Base-by-base conservation (phyloP, 805 yeast genomes). In the Lachancea fermentati region DNA sequence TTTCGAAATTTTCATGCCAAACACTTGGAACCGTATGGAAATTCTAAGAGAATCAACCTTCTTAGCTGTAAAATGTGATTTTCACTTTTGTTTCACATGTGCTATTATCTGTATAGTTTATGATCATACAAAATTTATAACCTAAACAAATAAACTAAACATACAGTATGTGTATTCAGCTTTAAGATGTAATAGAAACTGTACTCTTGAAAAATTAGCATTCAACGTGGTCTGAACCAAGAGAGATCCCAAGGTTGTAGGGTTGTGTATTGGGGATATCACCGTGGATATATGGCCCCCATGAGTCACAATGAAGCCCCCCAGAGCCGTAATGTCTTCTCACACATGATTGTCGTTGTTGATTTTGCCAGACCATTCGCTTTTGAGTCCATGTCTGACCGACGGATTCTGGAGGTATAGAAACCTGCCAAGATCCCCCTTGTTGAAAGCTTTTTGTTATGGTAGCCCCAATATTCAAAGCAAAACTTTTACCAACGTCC, bases 361-460 rank as follows among this genome's bases (percentile, higher is more conserved):
- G 32, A 22, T 18, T 15, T 19, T 34, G 37, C 37, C 32, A 34
- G 7, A 34, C 13, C 37, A 34, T 19, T 5, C 37, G 32, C 37
- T 34, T 34, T 15, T 34, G 32, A 6, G 37, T 34, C 37, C 37
- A 34, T 11, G 37, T 34, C 32, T 19, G 37, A 19, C 37, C 37
- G 25, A 34, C 37, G 17, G 37, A 34, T 12, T 18, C 15, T 19
- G 37, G 11, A 19, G 37, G 32, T 5, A 34, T 15, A 19, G 30
- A 18, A 8, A 34, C 32, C 37, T 34, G 8, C 37, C 37, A 34
- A n/a, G 25, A 11, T 22, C 37, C 37, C 5, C 30, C 11, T 18
- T 22, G 37, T n/a, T 29, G 17, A 15, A 19, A 34, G 8, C 15
- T 12, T 15, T 34, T 34, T 9, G 37, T 34, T 19, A 19, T 6